A percentile compares a stretch with the other conserved stretches of the same genome.
These are phyloP conservation scores for Vitis labrusca DNA, from an alignment of 164 flowering plant species.

Conservation along the genomic window DNA sequence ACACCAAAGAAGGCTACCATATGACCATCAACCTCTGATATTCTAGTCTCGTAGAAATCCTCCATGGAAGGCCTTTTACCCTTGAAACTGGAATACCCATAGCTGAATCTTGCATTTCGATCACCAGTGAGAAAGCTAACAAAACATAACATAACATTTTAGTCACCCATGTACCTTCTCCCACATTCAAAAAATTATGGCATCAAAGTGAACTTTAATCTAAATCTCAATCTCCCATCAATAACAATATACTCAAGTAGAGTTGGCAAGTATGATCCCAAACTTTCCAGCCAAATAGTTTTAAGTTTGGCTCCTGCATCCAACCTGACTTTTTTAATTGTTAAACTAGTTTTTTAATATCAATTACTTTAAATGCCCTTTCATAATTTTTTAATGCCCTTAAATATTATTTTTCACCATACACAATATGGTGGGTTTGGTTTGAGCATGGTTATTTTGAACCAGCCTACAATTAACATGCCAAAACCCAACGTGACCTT, in stretches of 20 bases:
- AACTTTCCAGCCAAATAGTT: no score
- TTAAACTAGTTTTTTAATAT: no score
- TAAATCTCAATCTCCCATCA: no score
- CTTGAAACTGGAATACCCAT: constrained; percentile 77
- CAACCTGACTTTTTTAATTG: background rate
- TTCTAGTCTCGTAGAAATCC: constrained; percentile 70
- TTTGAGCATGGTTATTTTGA: no score
- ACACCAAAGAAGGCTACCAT: constrained; percentile 84
- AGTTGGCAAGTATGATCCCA: background rate
- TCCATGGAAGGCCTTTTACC: constrained; percentile 86
- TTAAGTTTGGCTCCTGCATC: background rate
- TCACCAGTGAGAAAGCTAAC: constrained; percentile 59
- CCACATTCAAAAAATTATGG: background rate
- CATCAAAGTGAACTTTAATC: background rate
- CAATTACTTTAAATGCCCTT: no score
- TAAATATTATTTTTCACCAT: no score
- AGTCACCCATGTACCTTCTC: background rate
- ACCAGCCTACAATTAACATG: no score
- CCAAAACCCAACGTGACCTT: no score
- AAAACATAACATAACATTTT: constrained; percentile 4
- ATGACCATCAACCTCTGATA: constrained; percentile 76
- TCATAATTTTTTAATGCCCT: no score
- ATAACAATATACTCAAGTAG: background rate
- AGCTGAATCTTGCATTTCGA: constrained; percentile 56
- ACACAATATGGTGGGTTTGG: no score